Base-by-base conservation (phyloP, 2,329 filamentous ascomycete genomes). In the Graphilbum ipis-grandicollis region DNA sequence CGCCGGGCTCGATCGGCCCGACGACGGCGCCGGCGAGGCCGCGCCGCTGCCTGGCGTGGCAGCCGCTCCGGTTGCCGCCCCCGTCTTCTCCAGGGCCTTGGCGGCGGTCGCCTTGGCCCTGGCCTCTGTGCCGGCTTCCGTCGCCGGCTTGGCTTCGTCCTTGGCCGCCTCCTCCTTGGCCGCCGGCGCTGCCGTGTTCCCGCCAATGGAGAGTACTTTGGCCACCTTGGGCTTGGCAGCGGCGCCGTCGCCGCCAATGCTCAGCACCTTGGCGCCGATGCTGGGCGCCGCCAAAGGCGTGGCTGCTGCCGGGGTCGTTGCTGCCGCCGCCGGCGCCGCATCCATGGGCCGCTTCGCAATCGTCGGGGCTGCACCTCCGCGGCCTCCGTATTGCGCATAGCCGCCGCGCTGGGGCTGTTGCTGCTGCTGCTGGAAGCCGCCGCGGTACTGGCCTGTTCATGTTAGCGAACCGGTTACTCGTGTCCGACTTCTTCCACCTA, bases 1-100 rank as follows among this genome's bases (percentile, higher is more conserved):
- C 38, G 84, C 71, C 9, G 85, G 84, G 52, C 83, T 93, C 28
- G 79, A 84, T 36, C 84, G 75, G 33, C 86, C 88, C 10, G 84
- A 90, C 1, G 81, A 81, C 9, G 82, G 80, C 5, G 79, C 71
- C 15, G 88, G 82, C 1, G 85, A 90, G 4, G 79, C 78, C 52
- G 75, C 80, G 38, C 84, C 84, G 48, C 71, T 71, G 35, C 62
- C 55, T 25, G 61, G 60, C 33, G 70, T 62, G 60, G 94, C 94
- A 7, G 10, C 26, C 26, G 26, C 26, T 13, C 8, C 26, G 5
- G 26, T 13, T 5, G 26, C 26, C 35, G 74, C 65, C 2, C 79
- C 65, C n/a, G 80, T 76, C 60, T 94, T 94, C 42, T 85, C 68
- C 22, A 83, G 81, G 21, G 79, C 78, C 32, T 63, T 63, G 35